Percentiles rank a stretch among this genome's conserved stretches.
These are phyloP conservation scores for Danielia oregonensis DNA, from an alignment of 805 yeast genomes.

Conservation along the genomic window DNA sequence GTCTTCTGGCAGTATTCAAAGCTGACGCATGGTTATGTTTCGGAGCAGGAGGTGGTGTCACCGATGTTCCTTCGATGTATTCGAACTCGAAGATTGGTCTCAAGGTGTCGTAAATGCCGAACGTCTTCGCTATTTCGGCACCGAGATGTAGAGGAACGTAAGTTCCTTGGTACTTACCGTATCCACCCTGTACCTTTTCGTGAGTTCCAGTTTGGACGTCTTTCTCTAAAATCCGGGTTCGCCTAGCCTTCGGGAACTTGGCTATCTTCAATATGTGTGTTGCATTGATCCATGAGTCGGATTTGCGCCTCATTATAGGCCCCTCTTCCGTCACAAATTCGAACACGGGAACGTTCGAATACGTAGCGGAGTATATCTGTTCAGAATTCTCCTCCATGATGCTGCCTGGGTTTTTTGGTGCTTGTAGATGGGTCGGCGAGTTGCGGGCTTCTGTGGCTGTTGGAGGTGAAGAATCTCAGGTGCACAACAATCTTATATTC, in stretches of 20 bases:
- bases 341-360: conserved; percentile 67
- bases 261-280: conserved; percentile 69
- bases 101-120: conserved; percentile 50
- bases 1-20: conserved; percentile 35
- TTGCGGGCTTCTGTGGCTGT: not conserved
- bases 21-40: conserved; percentile 46
- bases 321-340: conserved; percentile 68
- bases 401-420: not conserved
- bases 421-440: not conserved
- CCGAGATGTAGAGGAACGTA: conserved; percentile 43
- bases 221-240: conserved; percentile 60
- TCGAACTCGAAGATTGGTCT: conserved; percentile 63
- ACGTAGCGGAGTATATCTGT: conserved; percentile 63
- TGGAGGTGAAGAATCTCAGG: no score
- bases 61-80: conserved; percentile 38
- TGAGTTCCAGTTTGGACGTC: conserved; percentile 62
- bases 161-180: conserved; percentile 62
- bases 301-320: conserved; percentile 64
- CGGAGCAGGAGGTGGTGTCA: conserved; percentile 47
- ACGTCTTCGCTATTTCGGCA: conserved; percentile 34
- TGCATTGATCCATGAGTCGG: conserved; percentile 67
- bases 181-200: conserved; percentile 72
- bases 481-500: no score
- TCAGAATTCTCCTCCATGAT: conserved; percentile 6
- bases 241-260: conserved; percentile 59